Base-by-base conservation (phyloP, 495 filamentous ascomycete species). In the Chaetomidium leptoderma region DNA sequence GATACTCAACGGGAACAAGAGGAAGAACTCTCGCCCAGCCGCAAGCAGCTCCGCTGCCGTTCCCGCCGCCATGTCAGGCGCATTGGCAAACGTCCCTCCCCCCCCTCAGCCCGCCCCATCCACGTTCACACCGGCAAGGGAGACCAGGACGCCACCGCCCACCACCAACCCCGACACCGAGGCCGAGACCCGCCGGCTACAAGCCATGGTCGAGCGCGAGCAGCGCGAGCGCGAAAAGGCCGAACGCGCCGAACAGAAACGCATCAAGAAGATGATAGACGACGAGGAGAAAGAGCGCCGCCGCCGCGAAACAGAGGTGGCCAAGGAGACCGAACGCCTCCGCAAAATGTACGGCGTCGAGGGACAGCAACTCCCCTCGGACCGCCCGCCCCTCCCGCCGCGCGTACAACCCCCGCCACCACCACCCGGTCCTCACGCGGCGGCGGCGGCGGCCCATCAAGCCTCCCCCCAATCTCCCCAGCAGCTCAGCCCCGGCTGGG, bases 321-420 rank as follows among this genome's bases (percentile, higher is more conserved):
- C 89, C 23, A 83, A 83, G 55, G 93, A 97, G 71, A 97, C 93
- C 0, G 88, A 92, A 64, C 78, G 92, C 3, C 70, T 98, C 10
- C 79, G 85, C 43, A 81, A 81, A 60, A 60, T 88, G 52, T 96
- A 92, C 65, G 90, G 88, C 35, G 76, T 77, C 54, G 65, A 70
- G 44, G 76, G 76, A 0, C 76, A 78, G 62, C 63, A 72, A 27
- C 66, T 76, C 9, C 68, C 70, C 9, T 62, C 65, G 5, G 53
- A 50, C 33, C 60, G 54, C 11, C 58, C 50, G 30, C 59, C 30
- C 52, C 58, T 63, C 2, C 68, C 72, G 9, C 61, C 64, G 10
- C 53, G 51, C 27, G 36, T 2, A 63, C 57, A 29, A 13, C 35
- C 57, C 11, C 49, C 49, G 27, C 55, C 39, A 0, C 29, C 60